phyloP scores from a whole-genome alignment of 208 protist genomes.

The Trypanosoma boissoni region DNA sequence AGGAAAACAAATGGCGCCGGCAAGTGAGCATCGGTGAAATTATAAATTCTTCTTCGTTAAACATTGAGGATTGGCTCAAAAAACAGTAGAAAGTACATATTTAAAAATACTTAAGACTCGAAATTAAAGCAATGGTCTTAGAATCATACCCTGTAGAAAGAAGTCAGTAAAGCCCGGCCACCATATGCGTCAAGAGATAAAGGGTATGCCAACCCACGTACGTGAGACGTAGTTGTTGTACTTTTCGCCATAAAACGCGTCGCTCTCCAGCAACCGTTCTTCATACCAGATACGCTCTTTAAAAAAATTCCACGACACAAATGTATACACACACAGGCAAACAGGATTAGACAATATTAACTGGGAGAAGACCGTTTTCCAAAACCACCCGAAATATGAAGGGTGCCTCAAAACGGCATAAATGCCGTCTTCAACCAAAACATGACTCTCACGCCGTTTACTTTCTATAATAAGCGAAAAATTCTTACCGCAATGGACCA shows the following conservation, averaged over 20 bases:
- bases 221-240: conserved; percentile 80
- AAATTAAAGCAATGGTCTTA: too few relatives aligned
- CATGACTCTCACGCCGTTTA: conserved; percentile 58
- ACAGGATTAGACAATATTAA: conserved; percentile 92
- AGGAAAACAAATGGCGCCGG: conserved; percentile 3
- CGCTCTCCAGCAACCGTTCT: conserved; percentile 61
- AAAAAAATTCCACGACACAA: conserved; percentile 92
- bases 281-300: conserved; percentile 86
- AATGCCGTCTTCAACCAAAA: conserved; percentile 89
- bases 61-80: too few relatives aligned
- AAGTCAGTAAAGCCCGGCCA: too few relatives aligned
- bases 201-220: conserved; percentile 88
- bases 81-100: too few relatives aligned
- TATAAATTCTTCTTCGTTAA: too few relatives aligned
- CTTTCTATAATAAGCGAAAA: conserved; percentile 85
- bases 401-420: conserved; percentile 92
- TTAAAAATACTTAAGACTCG: too few relatives aligned
- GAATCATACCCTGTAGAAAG: too few relatives aligned
- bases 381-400: conserved; percentile 97
- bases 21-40: too few relatives aligned
- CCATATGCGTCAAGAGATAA: conserved; percentile 56
- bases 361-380: conserved; percentile 90
- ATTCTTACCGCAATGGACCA: conserved; percentile 80
- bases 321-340: conserved; percentile 66
- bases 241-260: conserved; percentile 86